A percentile compares a stretch with the other conserved stretches of the same genome.
Evolutionary conservation across 306 rosid genomes (phyloP).

Genomic region (Dalbergia oliveri): DNA sequence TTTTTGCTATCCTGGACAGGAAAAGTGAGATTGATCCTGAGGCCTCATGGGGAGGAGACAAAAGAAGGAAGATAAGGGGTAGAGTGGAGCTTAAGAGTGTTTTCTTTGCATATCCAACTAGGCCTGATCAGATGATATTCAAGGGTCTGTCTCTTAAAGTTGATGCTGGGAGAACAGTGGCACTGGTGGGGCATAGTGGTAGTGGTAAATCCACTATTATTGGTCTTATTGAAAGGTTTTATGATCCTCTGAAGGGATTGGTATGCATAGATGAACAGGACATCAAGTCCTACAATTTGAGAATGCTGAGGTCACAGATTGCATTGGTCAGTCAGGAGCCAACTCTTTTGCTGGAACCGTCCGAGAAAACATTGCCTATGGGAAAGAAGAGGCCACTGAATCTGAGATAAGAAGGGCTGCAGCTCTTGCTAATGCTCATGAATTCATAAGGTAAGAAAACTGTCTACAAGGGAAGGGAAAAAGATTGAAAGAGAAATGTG

Average conservation of each 20-base stretch:
- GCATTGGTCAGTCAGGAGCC: conserved; percentile 91
- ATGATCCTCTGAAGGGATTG: conserved; percentile 76
- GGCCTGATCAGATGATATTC: conserved; percentile 83
- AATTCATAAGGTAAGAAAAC: conserved; percentile 73
- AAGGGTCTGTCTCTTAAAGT: conserved; percentile 74
- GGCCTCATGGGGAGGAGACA: conserved; percentile 56
- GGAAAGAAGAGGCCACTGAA: conserved; percentile 73
- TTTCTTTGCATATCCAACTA: conserved; percentile 82
- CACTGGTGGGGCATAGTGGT: conserved; percentile 85
- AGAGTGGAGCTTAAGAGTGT: conserved; percentile 71
- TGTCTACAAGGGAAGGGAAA: background rate
- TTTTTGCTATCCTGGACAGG: conserved; percentile 75
- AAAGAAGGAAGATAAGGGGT: conserved; percentile 65
- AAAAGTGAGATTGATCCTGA: conserved; percentile 83
- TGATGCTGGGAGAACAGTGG: conserved; percentile 78
- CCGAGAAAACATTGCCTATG: conserved; percentile 78
- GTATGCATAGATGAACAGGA: conserved; percentile 84
- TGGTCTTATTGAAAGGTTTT: conserved; percentile 87
- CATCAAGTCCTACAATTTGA: conserved; percentile 70
- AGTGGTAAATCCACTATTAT: conserved; percentile 92
- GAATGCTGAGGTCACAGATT: conserved; percentile 78
- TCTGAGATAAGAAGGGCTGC: conserved; percentile 89
- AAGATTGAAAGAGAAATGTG: no score
- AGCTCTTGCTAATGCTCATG: conserved; percentile 88
- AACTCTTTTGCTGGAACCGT: conserved; percentile 78